Conservation (phyloP, 108 stramenopile species). For the Pseudonitzschia pungens region DNA sequence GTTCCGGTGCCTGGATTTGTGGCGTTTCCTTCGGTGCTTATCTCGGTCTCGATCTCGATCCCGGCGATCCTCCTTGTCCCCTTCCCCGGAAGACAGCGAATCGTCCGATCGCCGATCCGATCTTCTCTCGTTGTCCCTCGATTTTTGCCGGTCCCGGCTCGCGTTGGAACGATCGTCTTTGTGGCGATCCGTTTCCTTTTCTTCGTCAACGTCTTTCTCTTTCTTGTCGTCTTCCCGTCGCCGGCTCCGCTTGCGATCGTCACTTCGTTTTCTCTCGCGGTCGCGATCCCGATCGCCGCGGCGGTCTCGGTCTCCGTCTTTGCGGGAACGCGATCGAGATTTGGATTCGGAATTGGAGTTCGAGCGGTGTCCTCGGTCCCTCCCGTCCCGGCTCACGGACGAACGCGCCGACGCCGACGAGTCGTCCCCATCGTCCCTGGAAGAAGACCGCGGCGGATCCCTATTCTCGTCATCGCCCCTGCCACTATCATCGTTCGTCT, state of each 20-base stretch:
- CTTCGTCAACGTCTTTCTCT: not conserved
- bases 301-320: not conserved
- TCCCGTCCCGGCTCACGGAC: no score
- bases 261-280: not conserved
- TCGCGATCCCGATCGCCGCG: not conserved
- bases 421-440: not conserved
- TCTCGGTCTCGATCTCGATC: conserved; percentile 20
- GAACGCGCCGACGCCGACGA: no score
- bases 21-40: conserved; percentile 24
- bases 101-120: not conserved
- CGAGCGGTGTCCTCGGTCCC: not conserved
- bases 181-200: no score
- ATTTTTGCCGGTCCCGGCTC: not conserved
- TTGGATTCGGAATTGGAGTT: not conserved
- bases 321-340: not conserved
- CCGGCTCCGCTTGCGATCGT: not conserved
- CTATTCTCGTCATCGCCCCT: not conserved
- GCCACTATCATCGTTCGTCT: not conserved
- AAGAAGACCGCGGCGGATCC: not conserved
- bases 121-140: not conserved
- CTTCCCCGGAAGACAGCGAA: conserved; percentile 22
- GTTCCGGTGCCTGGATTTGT: conserved; percentile 18
- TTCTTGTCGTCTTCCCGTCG: not conserved
- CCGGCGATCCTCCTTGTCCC: conserved; percentile 33
- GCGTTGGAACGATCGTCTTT: no score